phyloP scores from a whole-genome alignment of 768 basidiomycete species.

The Flagelloscypha sp. region DNA sequence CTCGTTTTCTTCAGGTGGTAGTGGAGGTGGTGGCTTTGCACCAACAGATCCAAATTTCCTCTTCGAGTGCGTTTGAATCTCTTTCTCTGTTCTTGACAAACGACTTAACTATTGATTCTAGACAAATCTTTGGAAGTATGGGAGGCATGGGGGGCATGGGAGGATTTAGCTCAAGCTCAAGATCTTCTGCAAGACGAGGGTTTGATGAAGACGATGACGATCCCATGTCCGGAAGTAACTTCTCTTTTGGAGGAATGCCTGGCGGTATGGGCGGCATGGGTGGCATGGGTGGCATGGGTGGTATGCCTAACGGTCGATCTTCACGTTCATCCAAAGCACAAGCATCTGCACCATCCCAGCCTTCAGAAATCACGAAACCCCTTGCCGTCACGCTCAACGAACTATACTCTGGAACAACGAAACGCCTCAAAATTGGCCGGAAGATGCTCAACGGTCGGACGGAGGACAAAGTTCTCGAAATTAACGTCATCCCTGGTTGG shows the following conservation, averaged over 20 bases:
- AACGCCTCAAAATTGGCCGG: conserved; percentile 82
- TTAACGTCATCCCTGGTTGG: conserved; percentile 82
- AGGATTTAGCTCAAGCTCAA: conserved; percentile 1
- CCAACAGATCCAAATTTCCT: conserved; percentile 82
- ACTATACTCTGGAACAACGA: conserved; percentile 75
- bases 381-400: conserved; percentile 83
- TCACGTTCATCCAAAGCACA: conserved; percentile 18
- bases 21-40: conserved; percentile 46
- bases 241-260: conserved; percentile 40
- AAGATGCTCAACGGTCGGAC: conserved; percentile 60
- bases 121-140: conserved; percentile 47
- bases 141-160: conserved; percentile 37
- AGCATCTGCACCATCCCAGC: conserved; percentile 22
- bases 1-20: conserved; percentile 40
- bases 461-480: conserved; percentile 83
- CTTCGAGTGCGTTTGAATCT: conserved; percentile 60
- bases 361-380: conserved; percentile 67
- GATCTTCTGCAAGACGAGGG: too few species aligned
- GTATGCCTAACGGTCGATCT: conserved; percentile 41
- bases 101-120: conserved; percentile 18
- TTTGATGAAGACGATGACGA: conserved; percentile 2
- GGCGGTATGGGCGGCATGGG: conserved; percentile 29
- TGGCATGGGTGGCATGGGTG: conserved; percentile 28
- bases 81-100: background rate
- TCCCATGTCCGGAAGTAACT: too few species aligned